Base-by-base conservation (phyloP, 164 flowering plant species). In the Macadamia tetraphylla region DNA sequence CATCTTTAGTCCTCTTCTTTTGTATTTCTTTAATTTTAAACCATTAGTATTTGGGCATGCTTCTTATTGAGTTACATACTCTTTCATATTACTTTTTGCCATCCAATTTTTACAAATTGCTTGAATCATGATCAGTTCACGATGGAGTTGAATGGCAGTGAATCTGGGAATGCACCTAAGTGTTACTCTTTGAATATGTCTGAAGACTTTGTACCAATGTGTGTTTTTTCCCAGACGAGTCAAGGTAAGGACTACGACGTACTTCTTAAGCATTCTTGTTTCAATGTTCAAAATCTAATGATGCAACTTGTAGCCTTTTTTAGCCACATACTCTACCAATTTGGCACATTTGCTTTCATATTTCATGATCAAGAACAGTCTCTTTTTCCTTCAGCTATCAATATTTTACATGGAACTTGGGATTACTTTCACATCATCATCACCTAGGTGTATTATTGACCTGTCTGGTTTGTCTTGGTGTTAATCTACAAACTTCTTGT, bases 71-170 rank as follows among this genome's bases (percentile, higher is more conserved):
- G 43, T n/a, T 23, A 1, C 31, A 60, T 61, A 29, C 60, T 60
- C 48, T 31, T 55, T 48, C 63, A 52, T 58, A 63, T 48, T 48
- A 29, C 23, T 29, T 3, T 18, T 6, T 67, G 57, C 17, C 63
- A 57, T 66, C 64, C 31, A 35, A 56, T 65, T 49, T 40, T 76
- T 42, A 66, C 49, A 58, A 30, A 29, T 65, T 76, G 29, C 72
- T 77, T 62, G 42, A 69, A 71, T 76, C 58, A 70, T 82, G 71
- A 68, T 67, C 86, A 92, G 96, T 90, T 85, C 74, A 85, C 87
- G 0, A 87, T 92, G 98, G 98, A 90, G 74, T 77, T 92, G 83
- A 74, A 83, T 73, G 80, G 81, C 68, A 66, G 70, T 68, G 88
- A 80, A 67, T 66, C 78, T 68, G 87, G 82, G 64, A 78, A 85